A percentile compares a stretch with the other conserved stretches of the same genome.
These are phyloP conservation scores for Neurospora sp. DNA, from an alignment of 2,329 filamentous ascomycete species.

Conservation along the genomic window DNA sequence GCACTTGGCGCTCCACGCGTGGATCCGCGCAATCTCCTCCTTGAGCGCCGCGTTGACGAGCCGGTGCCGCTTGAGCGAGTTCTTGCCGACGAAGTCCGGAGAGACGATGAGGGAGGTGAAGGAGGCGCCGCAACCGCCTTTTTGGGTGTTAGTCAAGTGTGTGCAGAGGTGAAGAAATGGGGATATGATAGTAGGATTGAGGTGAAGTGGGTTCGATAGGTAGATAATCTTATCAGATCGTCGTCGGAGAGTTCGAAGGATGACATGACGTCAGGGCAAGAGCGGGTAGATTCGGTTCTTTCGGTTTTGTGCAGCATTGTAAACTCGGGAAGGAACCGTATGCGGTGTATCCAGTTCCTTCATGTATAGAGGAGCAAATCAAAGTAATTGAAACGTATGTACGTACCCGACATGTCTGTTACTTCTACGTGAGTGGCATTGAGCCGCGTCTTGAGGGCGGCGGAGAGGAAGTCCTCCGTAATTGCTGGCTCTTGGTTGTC, in stretches of 20 bases:
- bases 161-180: too few relatives aligned
- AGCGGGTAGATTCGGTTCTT: not conserved
- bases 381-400: not conserved
- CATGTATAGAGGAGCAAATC: not conserved
- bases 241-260: not conserved
- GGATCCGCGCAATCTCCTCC: conserved; percentile 79
- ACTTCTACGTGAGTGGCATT: conserved; percentile 74
- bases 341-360: not conserved
- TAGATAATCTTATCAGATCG: not conserved
- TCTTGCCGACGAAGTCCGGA: conserved; percentile 59
- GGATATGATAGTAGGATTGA: too few relatives aligned
- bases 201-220: too few relatives aligned
- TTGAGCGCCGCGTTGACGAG: conserved; percentile 77
- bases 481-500: conserved; percentile 40
- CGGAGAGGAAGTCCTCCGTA: conserved; percentile 61
- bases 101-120: conserved; percentile 53
- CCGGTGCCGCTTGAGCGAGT: conserved; percentile 72
- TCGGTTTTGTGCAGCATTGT: not conserved
- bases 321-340: not conserved
- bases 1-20: conserved; percentile 92
- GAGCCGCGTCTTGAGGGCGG: conserved; percentile 59
- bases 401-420: conserved; percentile 79
- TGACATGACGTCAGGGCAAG: conserved; percentile 15
- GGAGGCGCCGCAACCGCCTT: conserved; percentile 52
- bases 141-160: not conserved